These are phyloP conservation scores for Linderina pennispora DNA, from an alignment of 192 early-diverging fungal genomes.

Conservation along the genomic window DNA sequence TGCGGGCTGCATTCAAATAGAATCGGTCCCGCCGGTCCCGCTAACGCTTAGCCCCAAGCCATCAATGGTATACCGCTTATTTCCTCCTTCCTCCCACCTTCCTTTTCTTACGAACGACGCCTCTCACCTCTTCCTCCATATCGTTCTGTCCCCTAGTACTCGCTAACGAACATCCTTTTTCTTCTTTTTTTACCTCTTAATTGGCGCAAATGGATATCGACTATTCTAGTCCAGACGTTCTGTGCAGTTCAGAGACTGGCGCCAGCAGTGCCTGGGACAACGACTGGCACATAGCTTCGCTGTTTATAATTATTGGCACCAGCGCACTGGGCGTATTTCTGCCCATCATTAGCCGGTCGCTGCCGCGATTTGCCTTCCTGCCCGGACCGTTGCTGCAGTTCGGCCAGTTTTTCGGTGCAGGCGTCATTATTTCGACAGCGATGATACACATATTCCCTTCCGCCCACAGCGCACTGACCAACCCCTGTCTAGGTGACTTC, in stretches of 20 bases:
- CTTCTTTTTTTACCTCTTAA: not conserved
- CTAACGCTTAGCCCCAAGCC: too few relatives aligned
- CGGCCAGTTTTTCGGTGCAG: conserved; percentile 56
- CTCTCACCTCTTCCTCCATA: too few relatives aligned
- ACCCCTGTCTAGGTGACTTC: conserved; percentile 48
- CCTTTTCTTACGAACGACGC: too few relatives aligned
- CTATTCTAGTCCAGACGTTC: too few relatives aligned
- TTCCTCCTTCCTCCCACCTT: too few relatives aligned
- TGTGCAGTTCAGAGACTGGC: too few relatives aligned
- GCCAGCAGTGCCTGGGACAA: conserved; percentile 37
- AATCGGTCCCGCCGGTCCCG: too few relatives aligned
- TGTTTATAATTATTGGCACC: conserved; percentile 52
- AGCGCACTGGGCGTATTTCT: conserved; percentile 51
- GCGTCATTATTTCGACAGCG: conserved; percentile 65
- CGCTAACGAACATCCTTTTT: too few relatives aligned
- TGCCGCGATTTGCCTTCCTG: too few relatives aligned
- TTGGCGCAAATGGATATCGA: conserved; percentile 2
- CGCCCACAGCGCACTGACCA: conserved; percentile 48
- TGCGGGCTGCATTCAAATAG: too few relatives aligned
- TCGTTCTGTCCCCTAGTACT: too few relatives aligned
- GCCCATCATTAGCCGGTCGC: conserved; percentile 41
- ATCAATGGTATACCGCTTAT: too few relatives aligned
- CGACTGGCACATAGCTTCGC: conserved; percentile 45
- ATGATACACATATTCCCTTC: conserved; percentile 68
- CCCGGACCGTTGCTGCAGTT: conserved; percentile 38